Conservation (phyloP, 139 green algal genomes). For the Zygnema cylindricum region DNA sequence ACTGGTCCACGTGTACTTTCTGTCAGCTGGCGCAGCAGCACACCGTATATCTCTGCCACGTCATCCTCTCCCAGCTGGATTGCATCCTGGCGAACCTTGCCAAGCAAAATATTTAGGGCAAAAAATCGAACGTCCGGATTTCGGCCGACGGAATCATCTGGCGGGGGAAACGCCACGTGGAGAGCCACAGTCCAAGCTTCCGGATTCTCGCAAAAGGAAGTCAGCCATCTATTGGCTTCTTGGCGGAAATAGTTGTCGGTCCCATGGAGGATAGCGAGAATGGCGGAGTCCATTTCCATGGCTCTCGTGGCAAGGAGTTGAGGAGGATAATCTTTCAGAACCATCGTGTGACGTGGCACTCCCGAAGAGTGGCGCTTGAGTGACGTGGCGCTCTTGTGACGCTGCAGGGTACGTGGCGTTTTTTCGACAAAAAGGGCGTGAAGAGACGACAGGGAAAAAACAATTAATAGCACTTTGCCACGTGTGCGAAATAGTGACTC, state of each 20-base stretch:
- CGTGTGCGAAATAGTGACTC: too few relatives aligned
- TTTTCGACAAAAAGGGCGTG: too few relatives aligned
- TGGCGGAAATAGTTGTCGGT: background rate
- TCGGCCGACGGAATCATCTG: background rate
- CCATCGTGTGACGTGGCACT: too few relatives aligned
- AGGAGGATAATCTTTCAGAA: too few relatives aligned
- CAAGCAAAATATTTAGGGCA: constrained; percentile 47
- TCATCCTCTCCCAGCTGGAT: constrained; percentile 38
- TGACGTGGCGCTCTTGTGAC: too few relatives aligned
- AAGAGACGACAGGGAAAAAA: too few relatives aligned
- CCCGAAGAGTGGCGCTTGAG: too few relatives aligned
- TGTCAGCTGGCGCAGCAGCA: constrained; percentile 35
- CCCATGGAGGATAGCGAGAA: constrained; percentile 15
- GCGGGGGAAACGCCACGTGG: constrained; percentile 30
- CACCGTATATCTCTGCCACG: constrained; percentile 42
- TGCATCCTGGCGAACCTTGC: constrained; percentile 40
- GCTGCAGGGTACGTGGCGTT: too few relatives aligned
- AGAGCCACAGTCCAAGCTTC: constrained; percentile 34
- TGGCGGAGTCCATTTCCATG: constrained; percentile 21
- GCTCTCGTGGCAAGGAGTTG: constrained; percentile 13
- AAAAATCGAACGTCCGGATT: constrained; percentile 50
- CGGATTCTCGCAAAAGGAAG: constrained; percentile 20
- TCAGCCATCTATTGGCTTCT: constrained; percentile 21
- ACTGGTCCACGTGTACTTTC: constrained; percentile 20
- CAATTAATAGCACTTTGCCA: too few relatives aligned